Base-by-base conservation (phyloP, 2,329 filamentous ascomycete genomes). In the Xylaria sp. region DNA sequence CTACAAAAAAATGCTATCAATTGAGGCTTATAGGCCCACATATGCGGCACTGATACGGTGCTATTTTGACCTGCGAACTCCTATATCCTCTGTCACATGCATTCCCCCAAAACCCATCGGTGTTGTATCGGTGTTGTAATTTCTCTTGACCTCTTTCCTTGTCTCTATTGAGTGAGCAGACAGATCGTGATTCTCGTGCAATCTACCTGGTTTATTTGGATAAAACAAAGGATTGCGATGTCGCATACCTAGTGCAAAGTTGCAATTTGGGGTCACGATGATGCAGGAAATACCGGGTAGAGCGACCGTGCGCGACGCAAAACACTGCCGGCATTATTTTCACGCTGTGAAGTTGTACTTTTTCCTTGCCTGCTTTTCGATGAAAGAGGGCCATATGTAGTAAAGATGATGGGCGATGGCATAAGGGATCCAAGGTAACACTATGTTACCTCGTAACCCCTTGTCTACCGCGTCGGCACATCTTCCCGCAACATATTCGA, bases 361-460 rank as follows among this genome's bases (percentile, higher is more conserved):
- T 69, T 71, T 76, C 55, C 76, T 72, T 7, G 78, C 78, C 58
- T 68, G 50, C 4, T 62, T 50, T 64, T 79, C 78, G 3, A 79
- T 73, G 8, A 77, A 69, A 1, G 72, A 73, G 4, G 78, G 78
- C 74, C 74, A 78, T 7, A 79, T 23, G 56, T 75, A 73, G 32
- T 79, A 79, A 41, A 79, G 13, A 30, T 75, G 70, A 39, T 77
- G 75, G 0, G 72, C 77, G 18, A 79, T 46, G 13, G 68, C 66
- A 63, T 78, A 78, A 4, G 77, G 77, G 12, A 77, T 71, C 74
- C 74, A 74, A 3, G 78, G 78, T 34, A 79, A 41, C n/a, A 78
- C 68, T 9, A 78, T 61, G 20, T 68, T 78, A 20, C 77, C 77
- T 45, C 66, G 72, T 25, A 66, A 39, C 18, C 68, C 66, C 3